Base-by-base conservation (phyloP, 306 rosid species). In the Canavalia gladiata region DNA sequence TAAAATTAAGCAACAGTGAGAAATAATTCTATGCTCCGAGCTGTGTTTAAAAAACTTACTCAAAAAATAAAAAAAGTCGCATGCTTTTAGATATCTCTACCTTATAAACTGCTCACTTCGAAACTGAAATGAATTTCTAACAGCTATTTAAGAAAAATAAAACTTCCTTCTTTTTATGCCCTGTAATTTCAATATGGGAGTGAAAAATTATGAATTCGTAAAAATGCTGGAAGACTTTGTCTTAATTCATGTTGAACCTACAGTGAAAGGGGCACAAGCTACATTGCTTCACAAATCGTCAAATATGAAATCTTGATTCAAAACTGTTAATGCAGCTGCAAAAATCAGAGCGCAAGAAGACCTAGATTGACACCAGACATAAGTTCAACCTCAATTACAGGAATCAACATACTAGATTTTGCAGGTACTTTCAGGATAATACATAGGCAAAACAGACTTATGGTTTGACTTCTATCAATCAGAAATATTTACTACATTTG, bases 371-470 rank as follows among this genome's bases (percentile, higher is more conserved):
- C 49, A 31, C 41, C 25, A 47, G n/a, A 51, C 41, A 18, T n/a
- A 18, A 74, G 63, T 28, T 81, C 80, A 56, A 66, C 37, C 35
- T 65, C 46, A 56, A 82, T 58, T 41, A 46, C 7, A 13, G 41
- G 30, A 82, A 75, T 37, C 72, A 13, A 37, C 46, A 35, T 7
- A 75, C 12, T 54, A 39, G 74, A 78, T 78, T 67, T 67, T 82
- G 72, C 70, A 28, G 52, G 31, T 43, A 73, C 51, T 52, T 39
- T 74, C 60, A 74, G 67, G 59, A 66, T 66, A n/a, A n/a, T 56
- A 25, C 55, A 33, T 11, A 12, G 37, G 46, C 52, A 49, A 57
- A 82, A 82, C 56, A 39, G 30, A 77, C 12, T 70, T 66, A 49
- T 7, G 6, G 7, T 63, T 4, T 80, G 41, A 69, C 52, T 31